Conservation (phyloP, 441 rosid species). For the Raphanus hybrid region DNA sequence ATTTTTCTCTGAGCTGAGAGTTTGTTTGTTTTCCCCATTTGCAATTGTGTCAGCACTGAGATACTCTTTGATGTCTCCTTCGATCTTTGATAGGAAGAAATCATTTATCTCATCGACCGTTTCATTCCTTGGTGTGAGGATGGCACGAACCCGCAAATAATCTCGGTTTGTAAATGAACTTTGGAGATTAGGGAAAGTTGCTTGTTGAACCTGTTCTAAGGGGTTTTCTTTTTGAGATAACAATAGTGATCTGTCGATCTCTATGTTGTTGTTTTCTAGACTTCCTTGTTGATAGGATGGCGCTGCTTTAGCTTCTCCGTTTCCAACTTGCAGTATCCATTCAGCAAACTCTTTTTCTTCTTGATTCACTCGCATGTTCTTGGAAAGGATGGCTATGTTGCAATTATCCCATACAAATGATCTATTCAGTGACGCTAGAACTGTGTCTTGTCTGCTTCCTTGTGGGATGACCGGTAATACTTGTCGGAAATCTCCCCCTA, state of each 20-base stretch:
- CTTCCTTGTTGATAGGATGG: neutral
- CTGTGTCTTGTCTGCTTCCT: neutral
- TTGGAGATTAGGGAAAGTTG: neutral
- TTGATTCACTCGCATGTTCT: neutral
- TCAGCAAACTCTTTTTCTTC: neutral
- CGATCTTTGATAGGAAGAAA: neutral
- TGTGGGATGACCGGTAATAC: neutral
- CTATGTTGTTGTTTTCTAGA: neutral
- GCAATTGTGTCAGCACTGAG: neutral
- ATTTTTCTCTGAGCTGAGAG: neutral
- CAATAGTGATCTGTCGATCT: neutral
- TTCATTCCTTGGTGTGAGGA: neutral
- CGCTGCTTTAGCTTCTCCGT: neutral
- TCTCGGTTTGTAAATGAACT: neutral
- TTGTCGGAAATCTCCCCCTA: conserved; percentile 25
- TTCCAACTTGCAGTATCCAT: neutral
- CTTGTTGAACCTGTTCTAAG: neutral
- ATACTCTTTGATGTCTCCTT: neutral
- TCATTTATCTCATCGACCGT: neutral
- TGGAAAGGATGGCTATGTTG: neutral
- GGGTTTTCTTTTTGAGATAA: neutral
- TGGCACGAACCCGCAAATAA: neutral
- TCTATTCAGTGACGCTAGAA: neutral
- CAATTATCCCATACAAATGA: neutral
- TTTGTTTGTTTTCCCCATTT: neutral